Percentiles rank a stretch among this genome's conserved stretches.
These are phyloP conservation scores for Physcomitrium patens DNA, from an alignment of 225 moss, liverwort and hornwort species.

Conservation along the genomic window DNA sequence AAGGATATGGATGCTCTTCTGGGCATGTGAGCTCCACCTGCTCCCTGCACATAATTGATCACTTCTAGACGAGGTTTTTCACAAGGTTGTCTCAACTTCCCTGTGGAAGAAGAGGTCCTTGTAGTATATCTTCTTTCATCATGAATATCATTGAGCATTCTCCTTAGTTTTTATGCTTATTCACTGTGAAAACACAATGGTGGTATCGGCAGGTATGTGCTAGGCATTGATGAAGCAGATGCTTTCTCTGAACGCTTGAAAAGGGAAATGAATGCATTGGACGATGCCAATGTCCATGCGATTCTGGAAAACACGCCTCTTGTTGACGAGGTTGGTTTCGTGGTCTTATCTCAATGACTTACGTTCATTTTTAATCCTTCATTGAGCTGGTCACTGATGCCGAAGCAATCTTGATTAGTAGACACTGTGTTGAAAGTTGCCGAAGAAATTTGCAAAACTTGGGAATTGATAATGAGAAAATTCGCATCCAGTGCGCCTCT, in stretches of 20 bases:
- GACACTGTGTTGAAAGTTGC: conserved; percentile 9
- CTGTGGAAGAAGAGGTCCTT: neutral
- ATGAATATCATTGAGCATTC: neutral
- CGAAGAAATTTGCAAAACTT: neutral
- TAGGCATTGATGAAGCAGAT: conserved; percentile 96
- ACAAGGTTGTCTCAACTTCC: neutral
- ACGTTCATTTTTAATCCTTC: neutral
- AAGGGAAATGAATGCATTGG: conserved; percentile 79
- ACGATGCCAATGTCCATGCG: conserved; percentile 90
- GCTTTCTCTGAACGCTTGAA: conserved; percentile 96
- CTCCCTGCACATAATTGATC: neutral
- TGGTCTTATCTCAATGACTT: conserved; percentile 2
- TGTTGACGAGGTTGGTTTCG: conserved; percentile 74
- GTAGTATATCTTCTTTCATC: neutral
- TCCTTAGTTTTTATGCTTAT: neutral
- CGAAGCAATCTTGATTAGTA: neutral
- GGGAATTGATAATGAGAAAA: neutral
- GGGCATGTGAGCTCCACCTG: conserved; percentile 68
- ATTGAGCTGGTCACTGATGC: conserved; percentile 18
- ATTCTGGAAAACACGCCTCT: conserved; percentile 92
- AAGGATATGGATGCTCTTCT: conserved; percentile 96
- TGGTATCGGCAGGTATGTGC: conserved; percentile 69
- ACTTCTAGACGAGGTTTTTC: neutral
- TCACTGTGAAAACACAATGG: conserved; percentile 1
- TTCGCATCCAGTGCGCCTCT: neutral